Conservation (phyloP, 2,329 filamentous ascomycete species). For the Sporothrix globosa region DNA sequence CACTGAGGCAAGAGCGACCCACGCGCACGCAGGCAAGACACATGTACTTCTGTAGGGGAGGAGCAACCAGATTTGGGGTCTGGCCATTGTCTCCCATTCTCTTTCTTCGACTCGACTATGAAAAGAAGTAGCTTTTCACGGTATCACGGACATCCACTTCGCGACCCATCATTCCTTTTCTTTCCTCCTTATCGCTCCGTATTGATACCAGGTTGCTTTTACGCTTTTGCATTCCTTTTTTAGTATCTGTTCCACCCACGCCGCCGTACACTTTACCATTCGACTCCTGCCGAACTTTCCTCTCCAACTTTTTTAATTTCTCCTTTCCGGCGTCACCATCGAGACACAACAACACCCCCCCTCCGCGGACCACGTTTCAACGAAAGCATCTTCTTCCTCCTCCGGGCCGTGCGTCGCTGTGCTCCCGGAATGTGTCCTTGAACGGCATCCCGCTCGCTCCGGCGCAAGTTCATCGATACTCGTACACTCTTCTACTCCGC, state of each 20-base stretch:
- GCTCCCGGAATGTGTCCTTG: constrained; percentile 11
- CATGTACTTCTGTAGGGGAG: background rate
- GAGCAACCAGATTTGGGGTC: background rate
- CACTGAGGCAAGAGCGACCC: constrained; percentile 4
- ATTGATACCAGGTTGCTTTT: constrained; percentile 15
- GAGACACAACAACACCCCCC: background rate
- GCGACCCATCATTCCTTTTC: background rate
- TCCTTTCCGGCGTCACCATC: background rate
- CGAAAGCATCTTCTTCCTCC: too few relatives aligned
- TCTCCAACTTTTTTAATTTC: background rate
- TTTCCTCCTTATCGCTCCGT: background rate
- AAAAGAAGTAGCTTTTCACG: background rate
- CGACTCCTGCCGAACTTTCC: constrained; percentile 5
- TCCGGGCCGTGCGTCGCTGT: too few relatives aligned
- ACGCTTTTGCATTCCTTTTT: background rate
- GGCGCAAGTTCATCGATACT: background rate
- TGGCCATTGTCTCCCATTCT: too few relatives aligned
- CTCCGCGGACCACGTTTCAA: background rate
- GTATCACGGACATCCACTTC: background rate
- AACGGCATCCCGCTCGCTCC: constrained; percentile 8
- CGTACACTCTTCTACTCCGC: background rate
- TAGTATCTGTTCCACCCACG: background rate
- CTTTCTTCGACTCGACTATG: background rate
- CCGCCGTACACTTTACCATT: background rate
- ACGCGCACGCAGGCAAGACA: background rate